A percentile compares a stretch with the other conserved stretches of the same genome.
These are phyloP conservation scores for Nicotiana attenuata DNA, from an alignment of 257 asterid genomes.

Conservation along the genomic window DNA sequence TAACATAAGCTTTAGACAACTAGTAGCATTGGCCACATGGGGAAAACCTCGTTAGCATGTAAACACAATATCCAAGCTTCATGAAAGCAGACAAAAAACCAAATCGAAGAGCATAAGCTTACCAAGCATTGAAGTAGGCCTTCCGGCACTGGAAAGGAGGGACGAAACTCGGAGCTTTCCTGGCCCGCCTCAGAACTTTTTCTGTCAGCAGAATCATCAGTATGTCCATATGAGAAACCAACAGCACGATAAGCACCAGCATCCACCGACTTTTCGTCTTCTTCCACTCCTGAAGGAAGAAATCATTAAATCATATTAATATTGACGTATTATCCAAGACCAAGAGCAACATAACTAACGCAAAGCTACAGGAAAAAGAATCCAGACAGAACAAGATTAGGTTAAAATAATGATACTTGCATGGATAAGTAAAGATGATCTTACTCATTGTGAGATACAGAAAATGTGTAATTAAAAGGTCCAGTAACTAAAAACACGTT, in stretches of 20 bases:
- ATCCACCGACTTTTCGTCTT: conserved; percentile 37
- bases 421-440: conserved; percentile 6
- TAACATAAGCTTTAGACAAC: conserved; percentile 44
- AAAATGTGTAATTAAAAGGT: conserved; percentile 32
- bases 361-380: background rate
- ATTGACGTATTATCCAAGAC: background rate
- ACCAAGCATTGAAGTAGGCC: conserved; percentile 68
- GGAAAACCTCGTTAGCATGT: conserved; percentile 38
- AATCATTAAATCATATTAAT: conserved; percentile 4
- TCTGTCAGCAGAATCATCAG: conserved; percentile 36
- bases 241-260: conserved; percentile 43
- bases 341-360: background rate
- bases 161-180: conserved; percentile 52
- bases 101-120: conserved; percentile 33
- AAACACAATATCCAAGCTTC: conserved; percentile 22
- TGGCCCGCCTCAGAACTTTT: conserved; percentile 40
- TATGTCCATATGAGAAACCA: conserved; percentile 62
- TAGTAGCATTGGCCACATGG: conserved; percentile 46
- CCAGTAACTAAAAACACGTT: conserved; percentile 37
- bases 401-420: conserved; percentile 13
- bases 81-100: conserved; percentile 15
- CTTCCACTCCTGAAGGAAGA: conserved; percentile 45
- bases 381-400: background rate
- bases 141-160: conserved; percentile 68
- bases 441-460: conserved; percentile 45